Evolutionary conservation across 441 rosid species (phyloP).

Genomic region (Jatropha podagrica): DNA sequence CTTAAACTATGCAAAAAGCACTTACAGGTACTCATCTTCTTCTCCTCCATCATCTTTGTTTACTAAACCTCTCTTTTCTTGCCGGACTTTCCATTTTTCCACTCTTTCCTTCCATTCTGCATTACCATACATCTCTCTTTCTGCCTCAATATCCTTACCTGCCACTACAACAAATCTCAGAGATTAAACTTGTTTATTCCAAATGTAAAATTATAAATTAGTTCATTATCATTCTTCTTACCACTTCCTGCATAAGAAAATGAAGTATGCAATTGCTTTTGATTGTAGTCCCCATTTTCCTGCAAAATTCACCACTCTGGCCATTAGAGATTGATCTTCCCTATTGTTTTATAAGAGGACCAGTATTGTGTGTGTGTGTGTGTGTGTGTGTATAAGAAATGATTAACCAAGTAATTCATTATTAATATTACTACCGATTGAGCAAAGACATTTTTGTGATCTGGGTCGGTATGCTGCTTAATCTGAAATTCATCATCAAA

Average conservation of each 20-base stretch:
- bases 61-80: conserved; percentile 79
- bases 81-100: conserved; percentile 82
- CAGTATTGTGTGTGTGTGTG: too few relatives aligned
- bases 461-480: conserved; percentile 45
- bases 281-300: conserved; percentile 65
- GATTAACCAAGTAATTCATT: neutral
- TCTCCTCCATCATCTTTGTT: conserved; percentile 55
- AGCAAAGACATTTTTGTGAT: conserved; percentile 38
- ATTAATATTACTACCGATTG: conserved; percentile 44
- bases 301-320: conserved; percentile 25
- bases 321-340: neutral
- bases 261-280: conserved; percentile 50
- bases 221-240: conserved; percentile 24
- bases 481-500: conserved; percentile 61
- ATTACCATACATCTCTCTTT: conserved; percentile 57
- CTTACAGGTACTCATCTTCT: conserved; percentile 78
- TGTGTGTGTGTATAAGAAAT: neutral
- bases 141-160: conserved; percentile 72
- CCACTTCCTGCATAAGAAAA: conserved; percentile 81
- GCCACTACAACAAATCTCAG: conserved; percentile 36
- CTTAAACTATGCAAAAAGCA: neutral
- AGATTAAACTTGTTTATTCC: neutral
- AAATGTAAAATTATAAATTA: too few relatives aligned
- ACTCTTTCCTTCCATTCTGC: conserved; percentile 91
- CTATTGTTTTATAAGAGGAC: neutral